Evolutionary conservation across 208 protist species (phyloP).

Genomic region (Polymyxa betae): DNA sequence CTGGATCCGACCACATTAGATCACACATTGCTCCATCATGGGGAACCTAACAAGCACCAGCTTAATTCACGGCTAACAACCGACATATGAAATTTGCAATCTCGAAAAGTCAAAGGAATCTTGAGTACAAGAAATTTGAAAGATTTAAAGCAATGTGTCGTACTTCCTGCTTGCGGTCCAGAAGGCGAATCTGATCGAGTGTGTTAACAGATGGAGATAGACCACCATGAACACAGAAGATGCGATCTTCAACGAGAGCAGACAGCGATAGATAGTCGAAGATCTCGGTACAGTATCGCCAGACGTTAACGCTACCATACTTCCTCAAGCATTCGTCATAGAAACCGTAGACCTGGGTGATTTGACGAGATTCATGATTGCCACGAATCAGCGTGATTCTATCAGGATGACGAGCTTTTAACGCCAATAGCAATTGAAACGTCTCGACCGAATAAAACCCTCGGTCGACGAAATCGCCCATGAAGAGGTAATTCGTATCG

Average conservation of each 20-base stretch:
- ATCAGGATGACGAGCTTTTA: slow-evolving; percentile 91
- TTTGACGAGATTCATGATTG: slow-evolving; percentile 92
- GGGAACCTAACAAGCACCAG: slow-evolving; percentile 86
- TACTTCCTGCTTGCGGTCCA: slow-evolving; percentile 86
- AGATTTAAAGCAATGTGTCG: background rate
- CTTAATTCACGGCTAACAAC: too few relatives aligned
- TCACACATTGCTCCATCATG: slow-evolving; percentile 98
- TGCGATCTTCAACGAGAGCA: slow-evolving; percentile 95
- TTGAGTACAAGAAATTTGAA: background rate
- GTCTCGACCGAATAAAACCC: slow-evolving; percentile 95
- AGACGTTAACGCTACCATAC: slow-evolving; percentile 90
- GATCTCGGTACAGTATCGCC: slow-evolving; percentile 97
- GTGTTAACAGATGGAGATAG: slow-evolving; percentile 96
- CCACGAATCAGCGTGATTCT: slow-evolving; percentile 92
- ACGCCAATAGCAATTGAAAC: slow-evolving; percentile 93
- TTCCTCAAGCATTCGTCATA: slow-evolving; percentile 89
- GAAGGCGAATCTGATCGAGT: slow-evolving; percentile 90
- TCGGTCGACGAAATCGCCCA: slow-evolving; percentile 97
- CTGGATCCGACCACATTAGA: slow-evolving; percentile 95
- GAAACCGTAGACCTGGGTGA: slow-evolving; percentile 94
- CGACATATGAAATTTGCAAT: too few relatives aligned
- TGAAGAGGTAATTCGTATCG: slow-evolving; percentile 88
- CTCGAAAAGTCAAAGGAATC: background rate
- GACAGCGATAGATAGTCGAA: slow-evolving; percentile 98
- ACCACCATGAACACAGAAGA: slow-evolving; percentile 95